Conservation (phyloP, 768 basidiomycete genomes). For the Guyanaporus albipodus region DNA sequence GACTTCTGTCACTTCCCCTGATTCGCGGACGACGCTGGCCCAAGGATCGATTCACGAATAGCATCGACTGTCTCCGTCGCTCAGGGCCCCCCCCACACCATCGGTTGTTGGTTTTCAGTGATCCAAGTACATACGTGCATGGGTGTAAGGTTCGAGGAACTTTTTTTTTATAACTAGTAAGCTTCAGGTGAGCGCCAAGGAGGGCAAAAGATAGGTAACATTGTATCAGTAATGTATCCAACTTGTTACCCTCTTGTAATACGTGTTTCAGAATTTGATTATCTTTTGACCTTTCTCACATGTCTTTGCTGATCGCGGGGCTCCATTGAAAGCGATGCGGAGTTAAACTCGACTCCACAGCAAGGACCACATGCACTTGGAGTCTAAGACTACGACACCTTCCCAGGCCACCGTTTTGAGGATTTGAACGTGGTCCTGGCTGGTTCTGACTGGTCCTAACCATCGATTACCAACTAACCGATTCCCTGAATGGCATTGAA, state of each 20-base stretch:
- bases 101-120: not conserved
- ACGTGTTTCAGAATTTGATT: not conserved
- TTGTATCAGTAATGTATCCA: conserved; percentile 26
- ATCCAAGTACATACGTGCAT: not conserved
- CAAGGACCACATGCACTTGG: too few species aligned
- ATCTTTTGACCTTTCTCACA: too few species aligned
- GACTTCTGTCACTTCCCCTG: conserved; percentile 20
- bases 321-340: too few species aligned
- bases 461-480: too few species aligned
- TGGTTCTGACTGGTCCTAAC: too few species aligned
- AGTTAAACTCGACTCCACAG: too few species aligned
- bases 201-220: conserved; percentile 12
- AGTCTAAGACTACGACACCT: too few species aligned
- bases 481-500: too few species aligned
- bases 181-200: not conserved
- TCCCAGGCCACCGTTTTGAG: too few species aligned
- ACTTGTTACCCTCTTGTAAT: conserved; percentile 26
- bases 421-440: too few species aligned
- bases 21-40: conserved; percentile 22
- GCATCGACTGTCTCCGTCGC: not conserved
- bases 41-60: conserved; percentile 15
- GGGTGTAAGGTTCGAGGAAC: conserved; percentile 4
- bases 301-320: too few species aligned
- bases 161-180: conserved; percentile 9
- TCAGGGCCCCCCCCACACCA: not conserved